Conservation (phyloP, 2,329 filamentous ascomycete species). For the Monosporascus sp. region DNA sequence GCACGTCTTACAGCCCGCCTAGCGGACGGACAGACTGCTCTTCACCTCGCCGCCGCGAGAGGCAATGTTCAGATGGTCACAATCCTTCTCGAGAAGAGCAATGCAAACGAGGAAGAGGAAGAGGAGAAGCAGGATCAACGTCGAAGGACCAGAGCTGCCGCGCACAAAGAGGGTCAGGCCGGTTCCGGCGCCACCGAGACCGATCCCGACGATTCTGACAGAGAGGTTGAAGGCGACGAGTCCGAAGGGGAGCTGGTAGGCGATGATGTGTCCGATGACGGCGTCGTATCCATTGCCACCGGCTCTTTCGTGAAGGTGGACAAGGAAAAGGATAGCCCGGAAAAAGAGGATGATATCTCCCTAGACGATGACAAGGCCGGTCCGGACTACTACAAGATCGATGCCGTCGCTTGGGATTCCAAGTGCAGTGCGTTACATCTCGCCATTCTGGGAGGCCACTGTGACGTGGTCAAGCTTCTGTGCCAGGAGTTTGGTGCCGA, state of each 20-base stretch:
- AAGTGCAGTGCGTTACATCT: conserved; percentile 71
- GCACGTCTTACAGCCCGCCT: conserved; percentile 69
- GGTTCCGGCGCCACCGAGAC: conserved; percentile 9
- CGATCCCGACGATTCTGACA: conserved; percentile 16
- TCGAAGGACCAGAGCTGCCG: conserved; percentile 31
- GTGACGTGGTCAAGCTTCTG: conserved; percentile 62
- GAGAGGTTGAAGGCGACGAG: conserved; percentile 29
- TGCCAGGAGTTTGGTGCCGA: conserved; percentile 73
- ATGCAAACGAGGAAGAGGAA: conserved; percentile 65
- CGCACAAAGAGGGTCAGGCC: conserved; percentile 15
- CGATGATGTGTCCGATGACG: conserved; percentile 44
- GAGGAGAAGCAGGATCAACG: conserved; percentile 50
- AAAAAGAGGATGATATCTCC: conserved; percentile 36
- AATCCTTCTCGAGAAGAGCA: conserved; percentile 67
- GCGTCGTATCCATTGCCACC: conserved; percentile 51
- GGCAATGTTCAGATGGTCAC: conserved; percentile 65
- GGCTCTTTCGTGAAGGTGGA: conserved; percentile 69
- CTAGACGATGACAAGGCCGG: conserved; percentile 55
- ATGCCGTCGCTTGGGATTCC: conserved; percentile 74
- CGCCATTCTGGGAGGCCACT: conserved; percentile 69
- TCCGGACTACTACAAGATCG: conserved; percentile 74
- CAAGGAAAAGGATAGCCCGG: conserved; percentile 31
- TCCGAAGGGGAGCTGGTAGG: conserved; percentile 44
- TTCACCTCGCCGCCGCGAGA: conserved; percentile 73
- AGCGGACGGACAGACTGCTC: conserved; percentile 72